Base-by-base conservation (phyloP, 2,329 filamentous ascomycete genomes). In the Coniochaeta sp. region DNA sequence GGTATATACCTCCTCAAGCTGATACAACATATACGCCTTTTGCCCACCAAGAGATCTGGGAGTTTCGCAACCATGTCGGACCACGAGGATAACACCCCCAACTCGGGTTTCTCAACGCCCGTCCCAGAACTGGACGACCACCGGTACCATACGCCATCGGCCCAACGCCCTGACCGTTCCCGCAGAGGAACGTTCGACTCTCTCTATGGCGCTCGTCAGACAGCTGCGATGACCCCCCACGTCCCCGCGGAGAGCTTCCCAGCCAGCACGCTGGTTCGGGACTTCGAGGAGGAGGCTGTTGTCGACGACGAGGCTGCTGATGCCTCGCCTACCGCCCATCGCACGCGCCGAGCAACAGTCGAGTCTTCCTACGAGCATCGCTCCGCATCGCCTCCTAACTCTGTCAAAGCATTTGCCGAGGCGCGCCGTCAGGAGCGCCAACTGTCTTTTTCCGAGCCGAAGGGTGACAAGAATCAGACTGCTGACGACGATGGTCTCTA, bases 361-460 rank as follows among this genome's bases (percentile, higher is more conserved):
- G 77, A 77, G 28, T 81, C 80, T 1, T 67, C 75, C 45, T 67
- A 72, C 22, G 78, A 81, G 20, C 82, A 80, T 47, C 80, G 89
- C 51, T 90, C 89, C 1, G 74, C 82, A 2, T 97, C 94, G 6
- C 92, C 92, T 10, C 94, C 94, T 7, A 99, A 96, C 68, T 99
- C 94, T 0, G 91, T 99, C 49, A 95, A 97, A 67, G 94, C 94
- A 4, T 99, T 99, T 68, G 94, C 94, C 16, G 89, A 94, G 62
- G 89, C 89, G 51, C 86, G 90, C 49, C 88, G 90, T 53, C 86
- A 91, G 53, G 89, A 92, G 64, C 87, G 91, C 40, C 89, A 84
- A 54, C 65, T 77, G 63, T 84, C 77, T 20, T 72, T 77, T 56
- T 80, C 76, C 14, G 79, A 79, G 56, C 56, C 58, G 16, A 63